Conservation (phyloP, 371 early-diverging fungal species). For the Mucor sp. region DNA sequence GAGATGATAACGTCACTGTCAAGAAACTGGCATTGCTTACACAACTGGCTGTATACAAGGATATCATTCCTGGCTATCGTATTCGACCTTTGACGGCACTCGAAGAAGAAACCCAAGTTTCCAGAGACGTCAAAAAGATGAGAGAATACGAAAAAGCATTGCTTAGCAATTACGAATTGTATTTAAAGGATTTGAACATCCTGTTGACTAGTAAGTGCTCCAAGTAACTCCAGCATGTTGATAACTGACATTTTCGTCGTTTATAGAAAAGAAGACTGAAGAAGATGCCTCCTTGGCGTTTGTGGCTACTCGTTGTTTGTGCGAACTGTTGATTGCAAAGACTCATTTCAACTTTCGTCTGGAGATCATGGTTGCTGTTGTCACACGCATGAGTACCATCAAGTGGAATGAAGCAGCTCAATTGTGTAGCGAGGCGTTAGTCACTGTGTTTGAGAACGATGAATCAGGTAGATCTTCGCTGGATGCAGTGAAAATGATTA, state of each 20-base stretch:
- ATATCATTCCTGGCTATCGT: conserved; percentile 94
- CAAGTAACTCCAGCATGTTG: not conserved
- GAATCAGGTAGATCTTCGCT: conserved; percentile 84
- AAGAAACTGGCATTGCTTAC: conserved; percentile 79
- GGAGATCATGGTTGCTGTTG: conserved; percentile 82
- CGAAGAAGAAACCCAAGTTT: conserved; percentile 75
- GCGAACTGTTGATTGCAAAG: conserved; percentile 73
- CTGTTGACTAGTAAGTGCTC: conserved; percentile 36
- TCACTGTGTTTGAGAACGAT: conserved; percentile 80
- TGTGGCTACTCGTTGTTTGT: conserved; percentile 73
- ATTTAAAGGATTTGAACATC: conserved; percentile 69
- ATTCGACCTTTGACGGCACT: conserved; percentile 85
- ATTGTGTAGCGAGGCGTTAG: conserved; percentile 75
- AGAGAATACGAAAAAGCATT: conserved; percentile 86
- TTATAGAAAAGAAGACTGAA: conserved; percentile 36
- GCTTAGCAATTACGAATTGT: conserved; percentile 80
- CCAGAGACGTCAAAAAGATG: conserved; percentile 87
- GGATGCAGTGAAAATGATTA: conserved; percentile 82
- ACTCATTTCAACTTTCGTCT: conserved; percentile 93
- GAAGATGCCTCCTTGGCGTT: conserved; percentile 48
- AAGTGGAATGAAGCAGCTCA: conserved; percentile 63
- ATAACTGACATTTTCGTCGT: not conserved
- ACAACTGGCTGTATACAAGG: conserved; percentile 88
- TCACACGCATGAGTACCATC: conserved; percentile 67
- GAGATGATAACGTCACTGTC: conserved; percentile 58